Evolutionary conservation across 2,329 filamentous ascomycete species (phyloP), one percentile per base, ranked within the genome.

Genomic region (Aaosphaeria arxii): DNA sequence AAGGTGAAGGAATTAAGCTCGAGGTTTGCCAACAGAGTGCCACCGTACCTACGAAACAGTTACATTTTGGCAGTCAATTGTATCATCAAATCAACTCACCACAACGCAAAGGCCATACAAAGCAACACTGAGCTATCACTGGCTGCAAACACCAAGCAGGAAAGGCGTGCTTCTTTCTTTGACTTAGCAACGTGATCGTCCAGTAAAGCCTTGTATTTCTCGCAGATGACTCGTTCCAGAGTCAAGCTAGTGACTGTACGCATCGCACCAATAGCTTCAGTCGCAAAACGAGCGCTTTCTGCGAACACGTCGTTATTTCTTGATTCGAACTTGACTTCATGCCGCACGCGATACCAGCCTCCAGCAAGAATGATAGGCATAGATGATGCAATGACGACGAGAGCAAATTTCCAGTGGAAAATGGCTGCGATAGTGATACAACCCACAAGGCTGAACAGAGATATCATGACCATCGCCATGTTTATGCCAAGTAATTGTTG

Each of bases 401-500:
- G 69, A 0, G 83, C 81, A n/a, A 90, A 74, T 63, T 89, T 89
- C 87, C 87, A 90, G 3, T 84, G 83, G 61, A 84, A 88, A 5
- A 76, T 73, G 57, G 87, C 88, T 2, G 84, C 77, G 43, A 90
- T 84, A 30, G 76, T 71, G 11, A 89, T 69, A 11, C 80, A 81
- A 0, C 85, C 86, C 9, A 80, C 58, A 5, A 89, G 67, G 45
- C 79, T 84, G 61, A 88, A 84, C 30, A 86, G 60, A 5, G 84
- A 81, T 6, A 83, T 79, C 57, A 87, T 77, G 4, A 81, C 71
- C 38, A 74, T 56, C 7, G 45, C 75, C 74, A 85, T 78, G 57
- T 85, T 83, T 51, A 78, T 66, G 5, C 81, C 82, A 49, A 84
- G 74, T 6, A 85, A 70, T 62, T 84, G 78, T 62, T 84, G 79